Conservation (phyloP, 2,329 filamentous ascomycete species). For the Huntiella moniliformis region DNA sequence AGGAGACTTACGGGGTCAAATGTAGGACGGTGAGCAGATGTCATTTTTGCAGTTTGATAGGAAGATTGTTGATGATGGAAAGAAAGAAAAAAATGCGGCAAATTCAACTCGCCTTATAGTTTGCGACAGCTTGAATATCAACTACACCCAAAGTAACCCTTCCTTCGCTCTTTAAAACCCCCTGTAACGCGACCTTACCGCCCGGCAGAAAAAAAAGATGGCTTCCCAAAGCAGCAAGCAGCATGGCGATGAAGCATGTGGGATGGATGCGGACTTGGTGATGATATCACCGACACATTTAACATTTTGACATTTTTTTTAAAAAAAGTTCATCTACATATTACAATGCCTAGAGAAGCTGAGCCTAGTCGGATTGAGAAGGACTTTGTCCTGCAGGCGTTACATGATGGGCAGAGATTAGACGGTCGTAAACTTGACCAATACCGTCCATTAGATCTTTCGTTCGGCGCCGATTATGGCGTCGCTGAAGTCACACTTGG, state of each 20-base stretch:
- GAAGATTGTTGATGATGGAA: background rate
- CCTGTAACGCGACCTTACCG: constrained; percentile 24
- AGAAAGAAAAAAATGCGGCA: background rate
- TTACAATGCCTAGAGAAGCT: constrained; percentile 73
- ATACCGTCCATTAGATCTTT: constrained; percentile 57
- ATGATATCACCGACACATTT: background rate
- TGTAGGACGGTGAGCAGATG: constrained; percentile 63
- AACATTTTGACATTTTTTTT: background rate
- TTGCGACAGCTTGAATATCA: no score
- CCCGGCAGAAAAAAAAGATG: constrained; percentile 26
- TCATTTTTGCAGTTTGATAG: constrained; percentile 27
- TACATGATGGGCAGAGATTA: constrained; percentile 62
- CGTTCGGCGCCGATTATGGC: constrained; percentile 81
- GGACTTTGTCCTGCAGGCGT: constrained; percentile 65
- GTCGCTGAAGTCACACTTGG: constrained; percentile 73
- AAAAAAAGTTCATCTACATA: constrained; percentile 11
- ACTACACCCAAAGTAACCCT: no score
- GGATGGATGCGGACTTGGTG: background rate
- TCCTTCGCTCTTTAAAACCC: no score
- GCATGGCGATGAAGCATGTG: no score
- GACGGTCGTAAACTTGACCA: constrained; percentile 70
- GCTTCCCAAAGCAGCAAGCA: constrained; percentile 9
- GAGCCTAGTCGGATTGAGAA: constrained; percentile 80
- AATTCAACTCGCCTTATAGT: no score
- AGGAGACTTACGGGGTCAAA: constrained; percentile 65